Evolutionary conservation across 2,329 filamentous ascomycete species (phyloP).

Genomic region (Aspergillus sp.): DNA sequence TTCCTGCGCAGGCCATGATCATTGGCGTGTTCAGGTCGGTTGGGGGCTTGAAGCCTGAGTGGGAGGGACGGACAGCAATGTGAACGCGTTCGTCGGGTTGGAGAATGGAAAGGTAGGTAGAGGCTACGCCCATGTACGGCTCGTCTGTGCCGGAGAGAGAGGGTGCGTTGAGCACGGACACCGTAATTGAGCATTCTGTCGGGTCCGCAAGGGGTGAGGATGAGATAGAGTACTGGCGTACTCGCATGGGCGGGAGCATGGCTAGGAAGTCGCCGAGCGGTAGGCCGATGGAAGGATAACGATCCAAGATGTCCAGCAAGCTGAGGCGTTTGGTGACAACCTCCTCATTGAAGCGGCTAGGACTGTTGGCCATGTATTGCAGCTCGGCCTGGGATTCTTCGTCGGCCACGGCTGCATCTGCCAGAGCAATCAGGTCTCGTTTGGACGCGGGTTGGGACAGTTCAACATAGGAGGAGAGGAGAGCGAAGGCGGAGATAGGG

Average conservation of each 20-base stretch:
- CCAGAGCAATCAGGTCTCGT: conserved; percentile 54
- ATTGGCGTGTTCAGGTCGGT: conserved; percentile 37
- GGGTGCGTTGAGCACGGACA: conserved; percentile 62
- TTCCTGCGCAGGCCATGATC: conserved; percentile 45
- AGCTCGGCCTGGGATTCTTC: conserved; percentile 48
- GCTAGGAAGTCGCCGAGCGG: conserved; percentile 67
- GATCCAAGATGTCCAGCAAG: conserved; percentile 67
- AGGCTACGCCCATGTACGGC: conserved; percentile 61
- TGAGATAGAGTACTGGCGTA: conserved; percentile 79
- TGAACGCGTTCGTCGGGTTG: conserved; percentile 35
- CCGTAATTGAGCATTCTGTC: conserved; percentile 64
- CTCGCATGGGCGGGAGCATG: conserved; percentile 74
- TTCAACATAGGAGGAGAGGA: conserved; percentile 72
- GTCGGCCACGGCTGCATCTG: conserved; percentile 52
- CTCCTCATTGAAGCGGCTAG: conserved; percentile 48
- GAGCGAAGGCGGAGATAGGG: conserved; percentile 62
- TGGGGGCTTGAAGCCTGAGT: conserved; percentile 41
- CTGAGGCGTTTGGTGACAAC: conserved; percentile 58
- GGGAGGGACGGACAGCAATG: conserved; percentile 37
- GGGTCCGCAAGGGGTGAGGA: conserved; percentile 67
- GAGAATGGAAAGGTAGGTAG: conserved; percentile 59
- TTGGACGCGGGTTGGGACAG: conserved; percentile 71
- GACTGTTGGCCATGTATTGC: conserved; percentile 31
- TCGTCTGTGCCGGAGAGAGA: conserved; percentile 44
- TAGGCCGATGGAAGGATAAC: conserved; percentile 60